Percentiles rank a stretch among this genome's conserved stretches.
Conservation (phyloP, 352 stramenopile species). For the Achlya hypogyna region DNA sequence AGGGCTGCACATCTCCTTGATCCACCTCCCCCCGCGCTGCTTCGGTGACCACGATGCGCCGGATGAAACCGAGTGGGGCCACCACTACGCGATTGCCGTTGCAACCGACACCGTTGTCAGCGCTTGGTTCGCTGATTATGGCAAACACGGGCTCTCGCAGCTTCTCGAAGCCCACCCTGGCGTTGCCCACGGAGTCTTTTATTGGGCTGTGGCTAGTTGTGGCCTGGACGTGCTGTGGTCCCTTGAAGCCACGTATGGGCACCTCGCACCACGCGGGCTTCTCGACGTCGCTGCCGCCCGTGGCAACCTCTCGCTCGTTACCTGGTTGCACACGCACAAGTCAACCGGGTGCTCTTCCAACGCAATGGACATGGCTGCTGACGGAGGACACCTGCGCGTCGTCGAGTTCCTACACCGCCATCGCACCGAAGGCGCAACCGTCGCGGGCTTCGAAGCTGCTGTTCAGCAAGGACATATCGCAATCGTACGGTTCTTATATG, state of each 20-base stretch:
- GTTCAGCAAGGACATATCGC: neutral
- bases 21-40: neutral
- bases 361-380: conserved; percentile 14
- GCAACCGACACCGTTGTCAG: neutral
- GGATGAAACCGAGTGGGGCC: neutral
- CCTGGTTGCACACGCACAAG: neutral
- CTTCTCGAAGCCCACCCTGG: neutral
- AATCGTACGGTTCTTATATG: neutral
- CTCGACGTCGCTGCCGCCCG: neutral
- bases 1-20: too few species aligned
- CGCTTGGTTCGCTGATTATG: neutral
- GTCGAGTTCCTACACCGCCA: conserved; percentile 20
- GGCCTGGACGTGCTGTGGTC: neutral
- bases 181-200: neutral
- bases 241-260: neutral
- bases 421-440: conserved; percentile 3
- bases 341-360: neutral
- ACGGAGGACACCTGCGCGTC: conserved; percentile 11
- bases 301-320: conserved; percentile 6
- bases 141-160: neutral
- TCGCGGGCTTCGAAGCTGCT: neutral
- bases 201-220: neutral
- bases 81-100: neutral
- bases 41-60: neutral
- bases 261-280: neutral